Evolutionary conservation across 2,329 filamentous ascomycete species (phyloP).

Genomic region (Tolypocladium nubicola): DNA sequence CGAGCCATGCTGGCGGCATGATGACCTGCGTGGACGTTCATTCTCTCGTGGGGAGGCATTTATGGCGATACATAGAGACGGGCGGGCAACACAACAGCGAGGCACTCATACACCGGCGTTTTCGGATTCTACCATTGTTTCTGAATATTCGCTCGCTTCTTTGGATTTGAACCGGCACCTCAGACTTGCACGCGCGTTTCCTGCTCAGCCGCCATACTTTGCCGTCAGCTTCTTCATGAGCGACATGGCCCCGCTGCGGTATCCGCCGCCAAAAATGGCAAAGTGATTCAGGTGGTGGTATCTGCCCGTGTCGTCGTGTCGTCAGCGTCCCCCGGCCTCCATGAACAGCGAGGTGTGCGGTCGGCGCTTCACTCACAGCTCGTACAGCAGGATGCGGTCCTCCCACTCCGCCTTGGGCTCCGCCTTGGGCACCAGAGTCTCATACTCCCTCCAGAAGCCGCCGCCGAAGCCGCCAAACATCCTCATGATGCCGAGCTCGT

Average conservation of each 20-base stretch:
- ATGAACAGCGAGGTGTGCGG: background rate
- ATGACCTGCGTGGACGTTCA: background rate
- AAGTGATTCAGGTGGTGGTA: conserved; percentile 89
- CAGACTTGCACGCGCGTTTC: background rate
- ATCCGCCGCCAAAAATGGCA: conserved; percentile 73
- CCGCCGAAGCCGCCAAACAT: conserved; percentile 87
- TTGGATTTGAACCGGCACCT: background rate
- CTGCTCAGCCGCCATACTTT: conserved; percentile 50
- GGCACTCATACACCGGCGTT: conserved; percentile 12
- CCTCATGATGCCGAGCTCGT: conserved; percentile 84
- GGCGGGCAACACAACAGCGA: conserved; percentile 4
- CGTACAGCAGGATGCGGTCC: conserved; percentile 74
- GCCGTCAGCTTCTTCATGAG: conserved; percentile 67
- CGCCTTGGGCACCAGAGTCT: conserved; percentile 61
- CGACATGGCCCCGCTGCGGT: conserved; percentile 62
- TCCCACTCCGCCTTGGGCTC: conserved; percentile 75
- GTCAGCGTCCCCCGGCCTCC: conserved; percentile 3
- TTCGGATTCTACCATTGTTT: conserved; percentile 7
- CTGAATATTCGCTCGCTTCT: background rate
- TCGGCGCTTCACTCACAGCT: conserved; percentile 48
- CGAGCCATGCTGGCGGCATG: conserved; percentile 29
- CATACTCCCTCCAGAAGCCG: conserved; percentile 68
- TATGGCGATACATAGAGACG: conserved; percentile 2
- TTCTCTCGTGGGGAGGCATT: background rate
- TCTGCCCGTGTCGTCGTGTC: conserved; percentile 26